Evolutionary conservation across 495 filamentous ascomycete genomes (phyloP).

Genomic region (Recurvomyces mirabilis): DNA sequence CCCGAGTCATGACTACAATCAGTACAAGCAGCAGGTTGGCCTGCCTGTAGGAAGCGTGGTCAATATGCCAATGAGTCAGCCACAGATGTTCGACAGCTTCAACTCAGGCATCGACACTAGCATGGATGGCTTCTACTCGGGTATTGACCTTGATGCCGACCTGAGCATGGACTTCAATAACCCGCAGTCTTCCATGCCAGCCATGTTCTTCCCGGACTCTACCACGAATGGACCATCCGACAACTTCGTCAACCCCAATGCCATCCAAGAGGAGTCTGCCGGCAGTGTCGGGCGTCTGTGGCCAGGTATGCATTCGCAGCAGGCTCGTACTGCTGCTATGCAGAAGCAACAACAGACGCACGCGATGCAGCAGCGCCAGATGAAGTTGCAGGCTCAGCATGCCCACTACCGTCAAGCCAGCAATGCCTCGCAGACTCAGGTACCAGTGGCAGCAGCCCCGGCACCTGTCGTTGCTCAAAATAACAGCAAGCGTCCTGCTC

Average conservation of each 20-base stretch:
- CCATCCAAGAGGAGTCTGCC: slow-evolving; percentile 46
- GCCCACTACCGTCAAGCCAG: slow-evolving; percentile 36
- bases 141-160: slow-evolving; percentile 36
- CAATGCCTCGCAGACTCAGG: slow-evolving; percentile 2
- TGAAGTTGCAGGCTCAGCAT: slow-evolving; percentile 50
- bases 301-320: slow-evolving; percentile 86
- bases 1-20: slow-evolving; percentile 86
- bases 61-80: slow-evolving; percentile 48
- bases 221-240: slow-evolving; percentile 15
- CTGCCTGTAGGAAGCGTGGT: slow-evolving; percentile 63
- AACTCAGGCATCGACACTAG: slow-evolving; percentile 31
- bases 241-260: slow-evolving; percentile 59
- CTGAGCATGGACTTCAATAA: slow-evolving; percentile 47
- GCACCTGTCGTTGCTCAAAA: no score
- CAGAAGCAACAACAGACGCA: slow-evolving; percentile 50
- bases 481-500: slow-evolving; percentile 33
- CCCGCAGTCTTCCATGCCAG: slow-evolving; percentile 35
- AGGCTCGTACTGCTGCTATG: slow-evolving; percentile 62
- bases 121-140: slow-evolving; percentile 38
- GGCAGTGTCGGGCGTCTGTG: slow-evolving; percentile 59
- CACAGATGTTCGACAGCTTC: slow-evolving; percentile 39
- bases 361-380: slow-evolving; percentile 53
- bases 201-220: slow-evolving; percentile 37
- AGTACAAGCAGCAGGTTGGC: slow-evolving; percentile 84
- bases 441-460: neutral